phyloP scores from a whole-genome alignment of 176 grass and related monocot genomes.

The Elaeis guineensis region DNA sequence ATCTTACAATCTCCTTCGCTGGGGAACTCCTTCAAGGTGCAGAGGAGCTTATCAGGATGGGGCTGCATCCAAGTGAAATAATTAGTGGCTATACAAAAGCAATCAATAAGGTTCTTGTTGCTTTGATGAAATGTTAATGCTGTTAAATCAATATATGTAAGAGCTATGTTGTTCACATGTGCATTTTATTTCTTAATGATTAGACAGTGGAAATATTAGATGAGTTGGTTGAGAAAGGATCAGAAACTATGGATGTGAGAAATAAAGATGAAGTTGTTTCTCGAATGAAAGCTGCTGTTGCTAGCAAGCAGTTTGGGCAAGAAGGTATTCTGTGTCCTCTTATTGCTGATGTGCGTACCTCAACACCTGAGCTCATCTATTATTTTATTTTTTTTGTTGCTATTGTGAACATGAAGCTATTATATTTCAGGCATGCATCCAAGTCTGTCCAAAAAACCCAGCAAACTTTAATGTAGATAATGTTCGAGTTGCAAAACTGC shows the following conservation, averaged over 20 bases:
- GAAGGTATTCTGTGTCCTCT: conserved; percentile 88
- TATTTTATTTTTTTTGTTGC: not conserved
- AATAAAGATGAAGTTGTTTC: conserved; percentile 74
- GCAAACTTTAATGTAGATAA: conserved; percentile 94
- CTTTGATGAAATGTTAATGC: no score
- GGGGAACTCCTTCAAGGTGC: conserved; percentile 83
- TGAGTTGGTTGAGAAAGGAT: conserved; percentile 79
- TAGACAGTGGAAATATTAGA: conserved; percentile 64
- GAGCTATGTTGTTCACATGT: not conserved
- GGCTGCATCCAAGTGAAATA: conserved; percentile 90
- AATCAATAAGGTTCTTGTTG: conserved; percentile 52
- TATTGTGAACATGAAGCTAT: conserved; percentile 8
- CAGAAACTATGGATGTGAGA: conserved; percentile 82
- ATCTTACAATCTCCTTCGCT: conserved; percentile 87
- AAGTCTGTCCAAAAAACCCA: conserved; percentile 92
- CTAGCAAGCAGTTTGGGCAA: conserved; percentile 85
- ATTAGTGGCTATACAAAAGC: conserved; percentile 86
- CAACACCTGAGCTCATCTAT: not conserved
- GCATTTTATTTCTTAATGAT: conserved; percentile 10
- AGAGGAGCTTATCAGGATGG: conserved; percentile 93
- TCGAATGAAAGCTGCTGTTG: conserved; percentile 84
- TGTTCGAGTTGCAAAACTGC: conserved; percentile 77
- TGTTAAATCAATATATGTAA: no score
- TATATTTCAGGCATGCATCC: conserved; percentile 68
- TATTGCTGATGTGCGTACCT: conserved; percentile 70